Percentiles rank a stretch among this genome's conserved stretches.
Conservation (phyloP, 179 eudicot genomes). For the Silene noctiflora region DNA sequence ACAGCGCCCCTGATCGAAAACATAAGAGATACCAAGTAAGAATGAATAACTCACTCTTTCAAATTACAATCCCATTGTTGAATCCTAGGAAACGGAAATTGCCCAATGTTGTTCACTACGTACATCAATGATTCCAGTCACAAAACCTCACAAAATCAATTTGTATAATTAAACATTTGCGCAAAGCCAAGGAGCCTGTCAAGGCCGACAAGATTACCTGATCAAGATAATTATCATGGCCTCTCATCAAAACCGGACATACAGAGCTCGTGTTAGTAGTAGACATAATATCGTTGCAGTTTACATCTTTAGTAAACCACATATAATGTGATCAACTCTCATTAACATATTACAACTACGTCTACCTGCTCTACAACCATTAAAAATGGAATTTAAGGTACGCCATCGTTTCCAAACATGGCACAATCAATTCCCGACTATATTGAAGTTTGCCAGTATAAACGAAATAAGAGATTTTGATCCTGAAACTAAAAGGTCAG, state of each 20-base stretch:
- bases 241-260: slow-evolving; percentile 13
- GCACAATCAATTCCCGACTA: slow-evolving; percentile 20
- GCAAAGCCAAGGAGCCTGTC: too few species aligned
- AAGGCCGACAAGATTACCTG: too few species aligned
- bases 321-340: slow-evolving; percentile 20
- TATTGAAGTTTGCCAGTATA: slow-evolving; percentile 20
- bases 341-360: slow-evolving; percentile 16
- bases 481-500: slow-evolving; percentile 33
- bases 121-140: too few species aligned
- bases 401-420: slow-evolving; percentile 21
- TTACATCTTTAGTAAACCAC: slow-evolving; percentile 25
- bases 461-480: slow-evolving; percentile 11
- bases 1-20: too few species aligned
- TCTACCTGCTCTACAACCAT: slow-evolving; percentile 15
- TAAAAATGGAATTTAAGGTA: slow-evolving; percentile 22
- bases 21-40: too few species aligned
- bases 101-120: too few species aligned
- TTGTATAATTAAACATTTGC: too few species aligned
- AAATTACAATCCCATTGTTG: too few species aligned
- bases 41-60: too few species aligned
- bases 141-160: too few species aligned
- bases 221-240: slow-evolving; percentile 15
- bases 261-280: slow-evolving; percentile 20
- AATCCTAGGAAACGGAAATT: too few species aligned
- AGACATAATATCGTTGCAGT: slow-evolving; percentile 16